Base-by-base conservation (phyloP, 495 filamentous ascomycete species). In the Annulohypoxylon stygium region DNA sequence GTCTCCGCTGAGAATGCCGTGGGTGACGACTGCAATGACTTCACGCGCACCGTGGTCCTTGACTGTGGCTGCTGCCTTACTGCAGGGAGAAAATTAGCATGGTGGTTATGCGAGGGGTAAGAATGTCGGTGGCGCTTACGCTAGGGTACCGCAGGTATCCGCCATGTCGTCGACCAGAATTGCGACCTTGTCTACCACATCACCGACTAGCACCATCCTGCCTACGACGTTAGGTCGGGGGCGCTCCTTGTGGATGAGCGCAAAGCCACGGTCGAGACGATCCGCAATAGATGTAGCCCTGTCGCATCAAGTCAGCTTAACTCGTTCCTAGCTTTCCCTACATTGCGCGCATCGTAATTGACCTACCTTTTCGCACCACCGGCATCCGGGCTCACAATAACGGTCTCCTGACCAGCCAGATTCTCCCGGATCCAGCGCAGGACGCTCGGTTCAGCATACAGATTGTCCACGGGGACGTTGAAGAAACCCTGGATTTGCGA, bases 171-270 rank as follows among this genome's bases (percentile, higher is more conserved):
- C 93, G 65, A 97, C 92, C 37, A 97, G 91, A 74, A 95, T 93
- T 55, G 80, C 89, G 83, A 90, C 82, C 73, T 88, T 86, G 80
- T 85, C 87, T 51, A 83, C 82, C 37, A 91, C 87, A 69, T 89
- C 88, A 45, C 88, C 89, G 63, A 90, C 90, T 26, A 94, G 88
- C 23, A 97, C 94, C 96, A 99, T 99, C 75, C 92, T 92, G 20
- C 92, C 93, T 70, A 98, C 95, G 81, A 97, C 96, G 79, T 97
- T 98, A 61, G 96, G 95, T 23, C 94, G 88, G 0, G 95, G 92
- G 61, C 96, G 94, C 83, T 98, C 95, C 83, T 98, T 98, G 89
- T 98, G 96, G 78, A 99, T 99, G 36, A 99, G 90, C n/a, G 96
- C 96, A 81, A 99, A 99, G 72, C 92, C 92, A 61, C 95, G 90